Evolutionary conservation across 495 filamentous ascomycete species (phyloP).

Genomic region (Trypethelium eluteriae): DNA sequence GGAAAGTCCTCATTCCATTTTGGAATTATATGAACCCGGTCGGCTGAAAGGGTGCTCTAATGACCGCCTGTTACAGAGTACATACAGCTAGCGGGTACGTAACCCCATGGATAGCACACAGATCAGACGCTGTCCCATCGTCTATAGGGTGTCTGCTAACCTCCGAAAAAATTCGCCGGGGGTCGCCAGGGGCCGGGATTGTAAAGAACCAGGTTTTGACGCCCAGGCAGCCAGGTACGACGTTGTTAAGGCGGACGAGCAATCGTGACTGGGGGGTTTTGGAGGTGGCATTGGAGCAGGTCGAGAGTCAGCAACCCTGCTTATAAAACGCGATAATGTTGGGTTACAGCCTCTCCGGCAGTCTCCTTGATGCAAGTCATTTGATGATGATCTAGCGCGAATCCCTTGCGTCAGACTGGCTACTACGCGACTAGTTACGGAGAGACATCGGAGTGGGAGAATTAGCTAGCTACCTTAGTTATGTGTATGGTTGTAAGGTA

Average conservation of each 20-base stretch:
- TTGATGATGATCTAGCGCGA: not conserved
- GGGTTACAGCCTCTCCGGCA: not conserved
- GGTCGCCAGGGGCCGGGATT: slow-evolving; percentile 2
- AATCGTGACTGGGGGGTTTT: not conserved
- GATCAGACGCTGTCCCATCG: too few species aligned
- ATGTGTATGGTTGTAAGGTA: not conserved
- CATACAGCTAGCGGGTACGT: too few species aligned
- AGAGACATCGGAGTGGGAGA: too few species aligned
- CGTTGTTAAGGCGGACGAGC: not conserved
- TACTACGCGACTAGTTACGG: not conserved
- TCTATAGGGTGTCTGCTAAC: too few species aligned
- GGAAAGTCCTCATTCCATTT: too few species aligned
- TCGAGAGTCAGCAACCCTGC: not conserved
- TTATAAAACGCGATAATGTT: slow-evolving; percentile 4
- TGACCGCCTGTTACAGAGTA: too few species aligned
- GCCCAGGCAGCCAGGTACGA: too few species aligned
- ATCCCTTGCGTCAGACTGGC: not conserved
- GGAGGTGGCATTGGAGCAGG: not conserved
- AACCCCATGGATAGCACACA: too few species aligned
- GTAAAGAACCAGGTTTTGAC: not conserved
- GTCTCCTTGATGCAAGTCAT: slow-evolving; percentile 11
- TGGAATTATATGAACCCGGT: too few species aligned
- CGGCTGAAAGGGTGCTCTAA: too few species aligned
- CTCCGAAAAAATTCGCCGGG: not conserved
- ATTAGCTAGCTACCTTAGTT: not conserved